A percentile compares a stretch with the other conserved stretches of the same genome.
These are phyloP conservation scores for Torulaspora microellipsoides DNA, from an alignment of 805 yeast genomes.

Conservation along the genomic window DNA sequence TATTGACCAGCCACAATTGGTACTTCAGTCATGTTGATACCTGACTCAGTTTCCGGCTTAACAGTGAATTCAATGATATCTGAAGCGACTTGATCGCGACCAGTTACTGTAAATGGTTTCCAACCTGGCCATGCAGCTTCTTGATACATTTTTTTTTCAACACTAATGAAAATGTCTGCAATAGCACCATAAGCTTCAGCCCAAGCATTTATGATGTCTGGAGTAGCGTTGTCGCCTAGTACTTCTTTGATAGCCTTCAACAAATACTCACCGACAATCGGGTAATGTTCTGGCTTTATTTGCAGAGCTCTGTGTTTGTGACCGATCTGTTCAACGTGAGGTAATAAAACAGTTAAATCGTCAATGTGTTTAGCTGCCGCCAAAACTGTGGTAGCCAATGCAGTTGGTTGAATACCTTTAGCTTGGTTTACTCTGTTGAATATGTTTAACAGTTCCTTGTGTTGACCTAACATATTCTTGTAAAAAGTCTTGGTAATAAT, in stretches of 20 bases:
- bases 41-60: constrained; percentile 41
- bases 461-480: constrained; percentile 46
- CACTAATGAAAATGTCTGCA: constrained; percentile 55
- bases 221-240: constrained; percentile 58
- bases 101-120: constrained; percentile 45
- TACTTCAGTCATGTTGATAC: constrained; percentile 21
- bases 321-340: constrained; percentile 55
- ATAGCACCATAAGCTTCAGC: constrained; percentile 57
- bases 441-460: constrained; percentile 53
- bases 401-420: constrained; percentile 53
- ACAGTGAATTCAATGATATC: constrained; percentile 51
- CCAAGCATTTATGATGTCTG: constrained; percentile 60
- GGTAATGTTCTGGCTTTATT: constrained; percentile 59
- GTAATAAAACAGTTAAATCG: constrained; percentile 48
- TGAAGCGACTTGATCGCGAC: constrained; percentile 41
- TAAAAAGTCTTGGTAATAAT: constrained; percentile 53
- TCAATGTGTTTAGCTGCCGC: constrained; percentile 62
- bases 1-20: constrained; percentile 40
- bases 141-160: constrained; percentile 47
- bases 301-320: constrained; percentile 64
- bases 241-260: constrained; percentile 49
- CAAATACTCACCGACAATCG: constrained; percentile 57
- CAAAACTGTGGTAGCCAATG: constrained; percentile 57
- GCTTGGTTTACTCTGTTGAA: constrained; percentile 59
- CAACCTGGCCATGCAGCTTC: constrained; percentile 57